phyloP scores from a whole-genome alignment of 768 basidiomycete genomes.

The Leccinum fibrillosum region DNA sequence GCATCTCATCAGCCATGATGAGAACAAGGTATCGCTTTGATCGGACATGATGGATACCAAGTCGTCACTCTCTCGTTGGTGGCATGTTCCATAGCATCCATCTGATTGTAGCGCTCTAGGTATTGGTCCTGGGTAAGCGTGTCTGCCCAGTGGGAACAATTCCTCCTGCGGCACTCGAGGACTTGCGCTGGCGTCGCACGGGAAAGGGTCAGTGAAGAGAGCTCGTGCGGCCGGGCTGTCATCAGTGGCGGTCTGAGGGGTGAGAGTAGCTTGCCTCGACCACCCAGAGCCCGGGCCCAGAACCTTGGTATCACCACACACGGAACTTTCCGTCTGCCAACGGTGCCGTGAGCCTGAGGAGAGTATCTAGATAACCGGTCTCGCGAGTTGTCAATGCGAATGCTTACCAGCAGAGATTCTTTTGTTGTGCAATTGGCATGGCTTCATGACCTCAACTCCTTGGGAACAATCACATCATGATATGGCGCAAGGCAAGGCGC shows the following conservation, averaged over 20 bases:
- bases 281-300: neutral
- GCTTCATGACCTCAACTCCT: neutral
- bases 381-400: too few relatives aligned
- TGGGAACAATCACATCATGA: neutral
- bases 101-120: slow-evolving; percentile 37
- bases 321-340: neutral
- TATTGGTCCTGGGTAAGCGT: slow-evolving; percentile 41
- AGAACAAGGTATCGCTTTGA: neutral
- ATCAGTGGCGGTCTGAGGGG: neutral
- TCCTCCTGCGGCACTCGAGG: slow-evolving; percentile 36
- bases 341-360: neutral
- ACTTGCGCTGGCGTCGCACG: slow-evolving; percentile 47
- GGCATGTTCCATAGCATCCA: slow-evolving; percentile 44
- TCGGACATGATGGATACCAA: slow-evolving; percentile 36
- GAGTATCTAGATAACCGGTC: neutral
- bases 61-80: slow-evolving; percentile 32
- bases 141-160: slow-evolving; percentile 42
- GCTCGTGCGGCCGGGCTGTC: slow-evolving; percentile 28
- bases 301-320: neutral
- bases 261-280: neutral
- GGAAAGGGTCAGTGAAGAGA: slow-evolving; percentile 19
- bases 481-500: neutral
- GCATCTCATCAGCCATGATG: neutral
- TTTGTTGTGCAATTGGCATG: neutral
- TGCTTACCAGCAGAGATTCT: neutral